Conservation (phyloP, 495 filamentous ascomycete genomes). For the Aspergillus saccharolyticus region DNA sequence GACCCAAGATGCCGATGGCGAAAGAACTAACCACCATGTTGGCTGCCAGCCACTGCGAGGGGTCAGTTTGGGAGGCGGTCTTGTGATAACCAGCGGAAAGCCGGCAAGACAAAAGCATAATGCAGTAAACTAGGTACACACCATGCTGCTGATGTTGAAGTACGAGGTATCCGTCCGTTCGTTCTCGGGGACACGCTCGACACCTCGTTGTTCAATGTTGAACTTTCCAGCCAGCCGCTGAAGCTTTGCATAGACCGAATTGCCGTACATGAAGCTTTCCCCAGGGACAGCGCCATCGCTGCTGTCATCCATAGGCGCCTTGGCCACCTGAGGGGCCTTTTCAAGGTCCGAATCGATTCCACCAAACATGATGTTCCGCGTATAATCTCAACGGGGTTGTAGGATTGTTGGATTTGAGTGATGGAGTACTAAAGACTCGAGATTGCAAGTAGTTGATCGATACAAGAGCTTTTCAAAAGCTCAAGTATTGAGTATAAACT, state of each 20-base stretch:
- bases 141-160: conserved; percentile 69
- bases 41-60: conserved; percentile 68
- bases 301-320: conserved; percentile 43
- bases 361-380: conserved; percentile 22
- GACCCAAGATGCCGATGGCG: conserved; percentile 70
- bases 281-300: conserved; percentile 53
- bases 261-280: conserved; percentile 58
- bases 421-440: conserved; percentile 5
- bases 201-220: conserved; percentile 72
- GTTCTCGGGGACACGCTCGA: conserved; percentile 71
- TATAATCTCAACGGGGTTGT: conserved; percentile 7
- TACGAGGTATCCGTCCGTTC: conserved; percentile 65
- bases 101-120: conserved; percentile 10
- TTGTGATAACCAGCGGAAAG: conserved; percentile 6
- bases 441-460: not conserved
- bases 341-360: conserved; percentile 32
- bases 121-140: conserved; percentile 36
- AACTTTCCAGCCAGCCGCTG: conserved; percentile 65
- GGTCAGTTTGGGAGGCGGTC: conserved; percentile 24
- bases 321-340: conserved; percentile 36
- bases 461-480: conserved; percentile 18
- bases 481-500: conserved; percentile 18
- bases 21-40: conserved; percentile 84
- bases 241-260: conserved; percentile 58
- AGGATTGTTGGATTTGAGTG: conserved; percentile 1